phyloP scores from a whole-genome alignment of 1,284 basidiomycete genomes.

The Rhodotorula sp. region DNA sequence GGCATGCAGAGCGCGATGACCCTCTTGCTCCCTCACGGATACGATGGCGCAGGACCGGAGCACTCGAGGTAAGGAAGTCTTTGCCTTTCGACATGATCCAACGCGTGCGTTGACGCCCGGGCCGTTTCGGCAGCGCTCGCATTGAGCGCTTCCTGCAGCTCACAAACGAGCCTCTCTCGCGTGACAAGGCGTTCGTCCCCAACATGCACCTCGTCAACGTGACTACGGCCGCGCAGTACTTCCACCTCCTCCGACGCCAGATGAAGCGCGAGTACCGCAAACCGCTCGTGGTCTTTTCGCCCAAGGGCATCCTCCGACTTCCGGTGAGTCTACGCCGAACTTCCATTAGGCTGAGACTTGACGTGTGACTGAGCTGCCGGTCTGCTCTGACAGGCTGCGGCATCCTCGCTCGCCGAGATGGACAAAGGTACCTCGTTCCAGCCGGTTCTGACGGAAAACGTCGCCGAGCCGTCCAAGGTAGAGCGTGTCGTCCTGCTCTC shows the following conservation, averaged over 20 bases:
- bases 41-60: conserved; percentile 79
- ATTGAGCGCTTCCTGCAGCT: conserved; percentile 76
- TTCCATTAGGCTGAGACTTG: background rate
- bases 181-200: conserved; percentile 47
- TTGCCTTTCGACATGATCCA: background rate
- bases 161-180: conserved; percentile 62
- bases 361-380: background rate
- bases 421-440: conserved; percentile 64
- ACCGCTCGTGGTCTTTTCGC: conserved; percentile 75
- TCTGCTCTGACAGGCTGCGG: conserved; percentile 61
- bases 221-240: conserved; percentile 83
- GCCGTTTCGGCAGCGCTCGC: conserved; percentile 58
- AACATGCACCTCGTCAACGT: conserved; percentile 83
- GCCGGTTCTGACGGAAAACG: conserved; percentile 65
- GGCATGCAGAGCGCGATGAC: conserved; percentile 41
- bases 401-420: conserved; percentile 67
- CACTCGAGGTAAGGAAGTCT: conserved; percentile 52
- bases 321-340: conserved; percentile 57
- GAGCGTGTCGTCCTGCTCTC: conserved; percentile 54
- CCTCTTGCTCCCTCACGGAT: conserved; percentile 41
- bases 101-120: background rate
- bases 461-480: conserved; percentile 53
- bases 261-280: conserved; percentile 78
- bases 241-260: conserved; percentile 80
- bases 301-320: conserved; percentile 74